phyloP scores from a whole-genome alignment of 371 early-diverging fungal genomes.

The Dinochytrium kinnereticum region DNA sequence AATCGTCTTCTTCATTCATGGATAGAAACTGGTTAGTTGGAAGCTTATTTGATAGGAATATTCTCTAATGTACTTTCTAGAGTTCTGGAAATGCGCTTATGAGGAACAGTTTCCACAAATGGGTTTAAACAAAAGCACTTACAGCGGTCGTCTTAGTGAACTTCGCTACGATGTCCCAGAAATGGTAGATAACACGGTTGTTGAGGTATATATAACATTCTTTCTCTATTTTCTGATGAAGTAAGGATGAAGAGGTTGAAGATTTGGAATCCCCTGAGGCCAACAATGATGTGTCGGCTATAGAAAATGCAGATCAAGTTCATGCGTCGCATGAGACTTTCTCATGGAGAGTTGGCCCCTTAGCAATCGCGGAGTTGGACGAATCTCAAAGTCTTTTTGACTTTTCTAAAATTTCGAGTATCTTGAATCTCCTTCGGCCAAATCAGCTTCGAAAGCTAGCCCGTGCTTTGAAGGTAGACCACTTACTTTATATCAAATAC shows the following conservation, averaged over 20 bases:
- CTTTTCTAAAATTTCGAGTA: constrained; percentile 27
- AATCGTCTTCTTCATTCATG: constrained; percentile 46
- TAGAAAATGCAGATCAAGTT: constrained; percentile 9
- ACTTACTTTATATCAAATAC: background rate
- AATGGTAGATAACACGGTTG: constrained; percentile 43
- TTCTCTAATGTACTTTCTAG: constrained; percentile 28
- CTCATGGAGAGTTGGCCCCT: constrained; percentile 41
- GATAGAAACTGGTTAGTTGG: constrained; percentile 49
- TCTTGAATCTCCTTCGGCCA: constrained; percentile 19
- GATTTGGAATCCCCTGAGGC: constrained; percentile 38
- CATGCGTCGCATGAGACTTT: constrained; percentile 14
- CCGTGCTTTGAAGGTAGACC: constrained; percentile 32
- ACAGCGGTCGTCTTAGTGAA: constrained; percentile 42
- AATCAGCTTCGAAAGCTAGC: constrained; percentile 18
- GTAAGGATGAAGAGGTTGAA: constrained; percentile 47
- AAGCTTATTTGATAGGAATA: background rate
- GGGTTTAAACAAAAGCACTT: constrained; percentile 45
- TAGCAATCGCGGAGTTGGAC: constrained; percentile 55
- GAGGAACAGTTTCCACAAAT: constrained; percentile 53
- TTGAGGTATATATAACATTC: constrained; percentile 39
- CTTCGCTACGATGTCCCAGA: constrained; percentile 53
- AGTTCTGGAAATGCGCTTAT: constrained; percentile 50
- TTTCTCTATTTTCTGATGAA: constrained; percentile 13
- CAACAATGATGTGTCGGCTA: constrained; percentile 22
- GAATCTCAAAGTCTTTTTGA: constrained; percentile 33